phyloP scores from a whole-genome alignment of 1,284 basidiomycete genomes.

The Meira nashicola region DNA sequence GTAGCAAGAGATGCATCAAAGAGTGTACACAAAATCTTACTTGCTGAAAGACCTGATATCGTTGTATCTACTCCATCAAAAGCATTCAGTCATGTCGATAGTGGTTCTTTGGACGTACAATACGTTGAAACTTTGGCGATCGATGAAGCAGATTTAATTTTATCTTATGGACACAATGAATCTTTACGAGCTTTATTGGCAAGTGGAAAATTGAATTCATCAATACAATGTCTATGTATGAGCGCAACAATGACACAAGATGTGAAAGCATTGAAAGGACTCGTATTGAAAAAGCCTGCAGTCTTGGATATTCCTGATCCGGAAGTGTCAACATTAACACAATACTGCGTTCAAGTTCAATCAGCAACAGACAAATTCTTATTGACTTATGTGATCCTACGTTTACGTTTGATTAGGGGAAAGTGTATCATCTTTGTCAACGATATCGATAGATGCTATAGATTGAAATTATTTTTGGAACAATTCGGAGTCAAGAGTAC shows the following conservation, averaged over 20 bases:
- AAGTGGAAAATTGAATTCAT: constrained; percentile 67
- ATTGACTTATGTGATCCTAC: constrained; percentile 86
- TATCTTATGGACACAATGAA: constrained; percentile 91
- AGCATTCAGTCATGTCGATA: constrained; percentile 71
- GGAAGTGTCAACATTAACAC: constrained; percentile 27
- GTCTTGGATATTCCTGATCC: constrained; percentile 22
- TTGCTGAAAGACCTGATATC: constrained; percentile 88
- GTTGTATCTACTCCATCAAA: constrained; percentile 86
- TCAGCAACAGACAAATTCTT: constrained; percentile 94
- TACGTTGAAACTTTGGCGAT: constrained; percentile 80
- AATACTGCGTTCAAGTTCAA: constrained; percentile 42
- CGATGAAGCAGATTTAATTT: constrained; percentile 94
- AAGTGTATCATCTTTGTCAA: constrained; percentile 98
- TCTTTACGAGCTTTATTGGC: constrained; percentile 80
- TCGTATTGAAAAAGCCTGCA: constrained; percentile 56
- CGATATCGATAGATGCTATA: constrained; percentile 88
- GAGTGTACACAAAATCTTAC: constrained; percentile 73
- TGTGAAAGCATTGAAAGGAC: constrained; percentile 81
- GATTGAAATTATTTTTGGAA: constrained; percentile 92
- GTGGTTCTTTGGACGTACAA: constrained; percentile 58
- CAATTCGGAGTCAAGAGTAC: constrained; percentile 96
- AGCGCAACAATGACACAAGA: constrained; percentile 97
- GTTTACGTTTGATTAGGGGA: constrained; percentile 87
- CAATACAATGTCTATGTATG: constrained; percentile 94
- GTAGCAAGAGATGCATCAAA: constrained; percentile 62